Percentiles rank a stretch among this genome's conserved stretches.
Evolutionary conservation across 805 yeast genomes (phyloP).

Genomic region (Yarrowia hollandica): DNA sequence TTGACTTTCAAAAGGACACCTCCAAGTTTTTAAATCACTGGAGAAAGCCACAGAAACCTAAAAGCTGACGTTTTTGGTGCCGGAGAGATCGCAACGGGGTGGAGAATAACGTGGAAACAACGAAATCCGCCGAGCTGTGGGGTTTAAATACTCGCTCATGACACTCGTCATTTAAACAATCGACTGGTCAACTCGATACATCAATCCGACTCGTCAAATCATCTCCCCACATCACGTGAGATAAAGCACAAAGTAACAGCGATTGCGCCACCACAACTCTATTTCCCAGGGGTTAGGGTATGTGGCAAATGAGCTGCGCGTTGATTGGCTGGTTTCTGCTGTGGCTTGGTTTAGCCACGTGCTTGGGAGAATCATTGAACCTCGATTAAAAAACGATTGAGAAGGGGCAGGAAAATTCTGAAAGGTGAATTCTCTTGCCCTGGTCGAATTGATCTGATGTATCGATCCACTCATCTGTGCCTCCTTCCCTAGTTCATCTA

Average conservation of each 20-base stretch:
- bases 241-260: constrained; percentile 9
- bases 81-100: not conserved
- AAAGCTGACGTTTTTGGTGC: not conserved
- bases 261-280: constrained; percentile 4
- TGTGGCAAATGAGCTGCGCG: not conserved
- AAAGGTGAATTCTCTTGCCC: too few species aligned
- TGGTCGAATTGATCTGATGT: too few species aligned
- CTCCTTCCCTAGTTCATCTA: too few species aligned
- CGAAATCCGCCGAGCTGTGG: not conserved
- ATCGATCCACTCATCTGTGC: too few species aligned
- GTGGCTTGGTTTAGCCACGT: constrained; percentile 15
- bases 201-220: too few species aligned
- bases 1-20: too few species aligned
- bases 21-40: not conserved
- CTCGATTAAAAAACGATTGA: too few species aligned
- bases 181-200: too few species aligned
- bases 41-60: constrained; percentile 1
- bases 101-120: not conserved
- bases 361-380: too few species aligned
- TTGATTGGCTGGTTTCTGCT: not conserved
- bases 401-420: too few species aligned
- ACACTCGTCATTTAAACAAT: too few species aligned
- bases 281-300: not conserved
- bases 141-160: too few species aligned
- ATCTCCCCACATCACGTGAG: not conserved